Evolutionary conservation across 768 basidiomycete species (phyloP), one percentile per base, ranked within the genome.

Genomic region (Amyloporia xantha): DNA sequence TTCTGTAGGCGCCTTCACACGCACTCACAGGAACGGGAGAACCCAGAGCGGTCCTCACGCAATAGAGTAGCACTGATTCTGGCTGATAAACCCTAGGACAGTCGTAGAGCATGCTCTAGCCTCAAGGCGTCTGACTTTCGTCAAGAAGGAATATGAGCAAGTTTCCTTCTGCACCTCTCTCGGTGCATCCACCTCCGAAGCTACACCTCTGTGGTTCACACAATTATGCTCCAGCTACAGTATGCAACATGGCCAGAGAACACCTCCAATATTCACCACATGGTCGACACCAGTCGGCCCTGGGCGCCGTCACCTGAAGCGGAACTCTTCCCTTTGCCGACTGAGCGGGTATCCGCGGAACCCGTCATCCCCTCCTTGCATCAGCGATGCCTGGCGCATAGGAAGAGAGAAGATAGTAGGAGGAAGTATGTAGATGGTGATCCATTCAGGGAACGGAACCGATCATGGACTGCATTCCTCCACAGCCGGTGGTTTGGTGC

Each of bases 251-350:
- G 54, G 52, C 57, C 60, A 15, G 30, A 45, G 28, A 59, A 59
- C 41, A 45, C 53, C 23, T 23, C 49, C n/a, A 44, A 28, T 1
- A 7, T 20, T 21, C 21, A n/a, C 5, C 57, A 46, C 42, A 11
- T 38, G 7, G 54, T 58, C 47, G 56, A 59, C 42, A 49, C 45
- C n/a, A 30, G 41, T 17, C 39, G 41, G 30, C 50, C 53, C 7
- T 59, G 60, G 58, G 47, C 49, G 13, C 54, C 58, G 10, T 58
- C 58, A 7, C 58, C 60, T 7, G 36, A 37, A 4, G 2, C 17
- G 17, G 48, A 41, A 13, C 41, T 24, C 6, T 42, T 43, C 20
- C 17, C 48, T 2, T 17, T 49, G 2, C 48, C 48, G 19, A 9
- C 48, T 17, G 46, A 26, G 15, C 7, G 7, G 12, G 25, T 21